Percentiles rank a stretch among this genome's conserved stretches.
Evolutionary conservation across 169 alveolate species (phyloP).

Genomic region (Plasmodium knowlesi): DNA sequence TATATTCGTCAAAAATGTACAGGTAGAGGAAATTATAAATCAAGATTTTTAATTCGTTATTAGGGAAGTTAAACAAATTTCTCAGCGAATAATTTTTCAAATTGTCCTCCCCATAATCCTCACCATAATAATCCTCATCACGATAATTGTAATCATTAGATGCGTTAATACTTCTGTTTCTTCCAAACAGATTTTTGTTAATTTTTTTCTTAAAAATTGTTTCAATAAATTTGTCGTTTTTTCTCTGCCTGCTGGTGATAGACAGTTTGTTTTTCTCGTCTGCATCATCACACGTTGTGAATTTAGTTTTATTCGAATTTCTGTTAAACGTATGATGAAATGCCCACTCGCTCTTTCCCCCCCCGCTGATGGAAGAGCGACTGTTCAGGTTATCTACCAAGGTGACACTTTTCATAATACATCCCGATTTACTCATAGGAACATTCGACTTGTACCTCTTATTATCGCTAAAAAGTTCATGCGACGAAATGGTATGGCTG

Average conservation of each 20-base stretch:
- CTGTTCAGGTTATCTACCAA: background rate
- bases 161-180: background rate
- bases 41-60: slow-evolving; percentile 56
- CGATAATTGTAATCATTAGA: no score
- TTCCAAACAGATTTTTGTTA: slow-evolving; percentile 6
- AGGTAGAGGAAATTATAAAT: slow-evolving; percentile 54
- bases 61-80: slow-evolving; percentile 33
- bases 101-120: background rate
- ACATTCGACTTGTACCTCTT: slow-evolving; percentile 15
- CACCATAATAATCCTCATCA: background rate
- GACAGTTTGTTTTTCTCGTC: background rate
- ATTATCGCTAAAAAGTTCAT: background rate
- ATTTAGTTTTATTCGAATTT: background rate
- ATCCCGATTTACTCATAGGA: background rate
- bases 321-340: background rate
- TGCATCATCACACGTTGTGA: background rate
- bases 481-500: background rate
- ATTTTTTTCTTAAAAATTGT: slow-evolving; percentile 26
- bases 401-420: background rate
- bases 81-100: slow-evolving; percentile 4
- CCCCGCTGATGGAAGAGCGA: background rate
- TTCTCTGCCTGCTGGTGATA: background rate
- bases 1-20: slow-evolving; percentile 61
- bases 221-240: slow-evolving; percentile 39
- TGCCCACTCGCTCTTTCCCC: background rate